These are phyloP conservation scores for Potentilla sterilis DNA, from an alignment of 306 rosid species.

Conservation along the genomic window DNA sequence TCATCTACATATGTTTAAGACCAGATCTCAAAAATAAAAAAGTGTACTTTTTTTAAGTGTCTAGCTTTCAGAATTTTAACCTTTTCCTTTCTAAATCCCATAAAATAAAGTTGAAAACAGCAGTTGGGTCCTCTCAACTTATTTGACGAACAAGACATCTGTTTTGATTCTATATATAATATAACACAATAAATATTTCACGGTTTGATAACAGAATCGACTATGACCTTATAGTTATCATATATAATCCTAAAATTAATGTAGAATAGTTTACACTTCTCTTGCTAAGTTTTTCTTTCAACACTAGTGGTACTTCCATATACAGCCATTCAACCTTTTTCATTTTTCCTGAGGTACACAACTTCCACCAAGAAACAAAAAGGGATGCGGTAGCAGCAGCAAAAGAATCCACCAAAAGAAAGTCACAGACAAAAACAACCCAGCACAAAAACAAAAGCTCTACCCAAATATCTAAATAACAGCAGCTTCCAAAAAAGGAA, in stretches of 20 bases:
- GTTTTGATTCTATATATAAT: not conserved
- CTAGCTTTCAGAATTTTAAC: not conserved
- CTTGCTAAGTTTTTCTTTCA: not conserved
- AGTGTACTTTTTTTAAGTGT: not conserved
- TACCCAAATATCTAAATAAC: not conserved
- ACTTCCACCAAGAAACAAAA: not conserved
- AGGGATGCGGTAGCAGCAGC: not conserved
- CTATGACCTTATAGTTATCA: not conserved
- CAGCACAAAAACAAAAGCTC: not conserved
- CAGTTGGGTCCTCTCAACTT: not conserved
- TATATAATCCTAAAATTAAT: not conserved
- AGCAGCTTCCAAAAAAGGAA: not conserved
- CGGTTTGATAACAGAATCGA: not conserved
- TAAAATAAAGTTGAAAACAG: not conserved
- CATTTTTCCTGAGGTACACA: not conserved
- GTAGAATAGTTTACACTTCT: not conserved
- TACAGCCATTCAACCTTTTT: not conserved
- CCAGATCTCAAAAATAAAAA: not conserved
- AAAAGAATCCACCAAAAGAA: not conserved
- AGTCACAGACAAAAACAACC: not conserved
- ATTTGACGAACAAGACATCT: not conserved
- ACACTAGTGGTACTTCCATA: not conserved
- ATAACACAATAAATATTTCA: not conserved
- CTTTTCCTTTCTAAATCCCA: not conserved
- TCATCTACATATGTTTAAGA: not conserved